A percentile compares a stretch with the other conserved stretches of the same genome.
Conservation (phyloP, 805 yeast genomes). For the Grigorovia jiainica region DNA sequence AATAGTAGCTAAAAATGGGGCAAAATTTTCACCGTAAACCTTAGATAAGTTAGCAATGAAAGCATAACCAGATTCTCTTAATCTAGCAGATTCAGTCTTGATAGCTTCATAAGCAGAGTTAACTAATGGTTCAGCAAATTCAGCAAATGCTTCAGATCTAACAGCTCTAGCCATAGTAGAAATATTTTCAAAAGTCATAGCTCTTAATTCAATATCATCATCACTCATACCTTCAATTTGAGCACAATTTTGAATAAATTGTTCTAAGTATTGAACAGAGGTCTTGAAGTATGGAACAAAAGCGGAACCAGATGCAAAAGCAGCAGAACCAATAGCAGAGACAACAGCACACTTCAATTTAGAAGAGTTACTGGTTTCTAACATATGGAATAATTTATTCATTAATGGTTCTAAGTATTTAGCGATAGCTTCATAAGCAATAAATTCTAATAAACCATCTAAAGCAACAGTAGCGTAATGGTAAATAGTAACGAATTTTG, state of each 20-base stretch:
- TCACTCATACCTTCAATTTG: constrained; percentile 70
- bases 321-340: constrained; percentile 94
- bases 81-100: constrained; percentile 66
- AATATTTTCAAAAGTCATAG: constrained; percentile 84
- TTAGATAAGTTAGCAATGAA: constrained; percentile 90
- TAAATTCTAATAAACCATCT: constrained; percentile 86
- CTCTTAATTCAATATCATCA: constrained; percentile 85
- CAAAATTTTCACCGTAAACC: constrained; percentile 85
- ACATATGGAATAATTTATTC: constrained; percentile 79
- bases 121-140: constrained; percentile 79
- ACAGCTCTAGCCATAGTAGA: constrained; percentile 96
- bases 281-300: constrained; percentile 79
- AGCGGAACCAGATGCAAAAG: constrained; percentile 85
- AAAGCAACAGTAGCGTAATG: constrained; percentile 85
- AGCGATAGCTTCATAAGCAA: constrained; percentile 77
- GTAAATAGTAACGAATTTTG: constrained; percentile 74
- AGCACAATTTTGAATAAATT: constrained; percentile 63
- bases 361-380: constrained; percentile 66
- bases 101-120: constrained; percentile 79
- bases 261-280: constrained; percentile 73
- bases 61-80: constrained; percentile 91
- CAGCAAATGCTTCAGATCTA: constrained; percentile 79
- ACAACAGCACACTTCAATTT: constrained; percentile 69
- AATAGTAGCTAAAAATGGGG: constrained; percentile 72
- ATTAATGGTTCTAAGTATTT: constrained; percentile 80